These are phyloP conservation scores for Ceratocystis colombiana DNA, from an alignment of 2,329 filamentous ascomycete species.

Conservation along the genomic window DNA sequence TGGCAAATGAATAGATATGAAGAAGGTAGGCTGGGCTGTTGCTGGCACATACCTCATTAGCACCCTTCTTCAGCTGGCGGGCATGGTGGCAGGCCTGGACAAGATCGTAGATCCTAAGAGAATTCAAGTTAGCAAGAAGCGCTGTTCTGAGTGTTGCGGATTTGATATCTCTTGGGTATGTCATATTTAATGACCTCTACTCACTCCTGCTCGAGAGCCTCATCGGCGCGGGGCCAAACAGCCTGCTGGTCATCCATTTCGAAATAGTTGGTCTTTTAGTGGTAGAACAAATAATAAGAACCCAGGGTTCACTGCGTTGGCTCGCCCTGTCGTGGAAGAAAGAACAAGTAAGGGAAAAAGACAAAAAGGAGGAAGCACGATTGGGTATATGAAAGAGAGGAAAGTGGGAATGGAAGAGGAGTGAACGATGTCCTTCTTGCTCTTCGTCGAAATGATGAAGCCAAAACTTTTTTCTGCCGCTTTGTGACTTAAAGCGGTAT, in stretches of 20 bases:
- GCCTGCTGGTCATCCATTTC: conserved; percentile 23
- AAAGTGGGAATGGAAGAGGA: too few relatives aligned
- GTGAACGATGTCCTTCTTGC: too few relatives aligned
- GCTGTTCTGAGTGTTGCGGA: too few relatives aligned
- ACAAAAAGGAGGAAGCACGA: conserved; percentile 23
- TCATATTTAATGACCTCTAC: neutral
- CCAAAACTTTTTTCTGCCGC: conserved; percentile 27
- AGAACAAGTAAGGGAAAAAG: conserved; percentile 24
- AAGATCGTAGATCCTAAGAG: conserved; percentile 57
- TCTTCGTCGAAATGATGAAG: neutral
- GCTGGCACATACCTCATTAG: conserved; percentile 52
- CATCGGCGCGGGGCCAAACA: conserved; percentile 65
- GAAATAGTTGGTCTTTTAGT: conserved; percentile 3
- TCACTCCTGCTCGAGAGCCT: conserved; percentile 59
- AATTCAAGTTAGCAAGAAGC: neutral
- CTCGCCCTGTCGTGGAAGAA: conserved; percentile 41
- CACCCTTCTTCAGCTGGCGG: conserved; percentile 78
- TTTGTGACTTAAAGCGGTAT: conserved; percentile 9
- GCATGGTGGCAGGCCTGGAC: conserved; percentile 61
- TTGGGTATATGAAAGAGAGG: too few relatives aligned
- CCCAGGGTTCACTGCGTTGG: conserved; percentile 53
- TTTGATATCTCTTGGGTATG: too few relatives aligned
- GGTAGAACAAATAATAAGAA: conserved; percentile 30
- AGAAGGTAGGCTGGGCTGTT: too few relatives aligned
- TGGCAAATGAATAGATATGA: conserved; percentile 15